Evolutionary conservation across 208 protist genomes (phyloP).

Genomic region (Leptomonas pyrrhocoris): DNA sequence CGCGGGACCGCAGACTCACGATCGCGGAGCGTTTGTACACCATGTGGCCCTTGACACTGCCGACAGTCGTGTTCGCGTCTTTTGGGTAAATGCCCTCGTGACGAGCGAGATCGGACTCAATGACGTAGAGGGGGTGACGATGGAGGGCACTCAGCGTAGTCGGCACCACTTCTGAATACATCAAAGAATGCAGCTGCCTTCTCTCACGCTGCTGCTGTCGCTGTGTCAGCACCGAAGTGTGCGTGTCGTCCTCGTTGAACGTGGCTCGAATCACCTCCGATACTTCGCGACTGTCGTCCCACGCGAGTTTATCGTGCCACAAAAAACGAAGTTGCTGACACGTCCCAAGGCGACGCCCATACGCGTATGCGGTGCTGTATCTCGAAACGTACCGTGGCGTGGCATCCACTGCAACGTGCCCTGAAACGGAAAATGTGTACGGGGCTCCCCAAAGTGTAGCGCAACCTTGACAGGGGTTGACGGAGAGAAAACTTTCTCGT

Average conservation of each 20-base stretch:
- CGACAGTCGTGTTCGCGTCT: constrained; percentile 72
- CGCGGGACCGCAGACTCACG: constrained; percentile 76
- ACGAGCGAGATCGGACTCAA: constrained; percentile 74
- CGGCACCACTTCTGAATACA: constrained; percentile 83
- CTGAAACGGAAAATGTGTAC: constrained; percentile 81
- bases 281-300: constrained; percentile 84
- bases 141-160: constrained; percentile 77
- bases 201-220: constrained; percentile 53
- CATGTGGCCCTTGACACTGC: constrained; percentile 80
- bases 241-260: constrained; percentile 39
- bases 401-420: constrained; percentile 72
- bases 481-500: constrained; percentile 76
- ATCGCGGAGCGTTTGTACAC: constrained; percentile 91
- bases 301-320: constrained; percentile 71
- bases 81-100: constrained; percentile 88
- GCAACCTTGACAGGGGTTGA: constrained; percentile 79
- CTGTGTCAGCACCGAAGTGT: constrained; percentile 28
- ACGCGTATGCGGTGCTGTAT: constrained; percentile 69
- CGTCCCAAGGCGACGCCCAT: constrained; percentile 60
- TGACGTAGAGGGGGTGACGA: constrained; percentile 86
- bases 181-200: constrained; percentile 77
- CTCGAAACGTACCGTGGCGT: constrained; percentile 86
- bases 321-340: constrained; percentile 71
- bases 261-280: constrained; percentile 69
- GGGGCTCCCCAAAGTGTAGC: constrained; percentile 82